A percentile compares a stretch with the other conserved stretches of the same genome.
phyloP scores from a whole-genome alignment of 179 eudicot species.

The Drosera spatulata region DNA sequence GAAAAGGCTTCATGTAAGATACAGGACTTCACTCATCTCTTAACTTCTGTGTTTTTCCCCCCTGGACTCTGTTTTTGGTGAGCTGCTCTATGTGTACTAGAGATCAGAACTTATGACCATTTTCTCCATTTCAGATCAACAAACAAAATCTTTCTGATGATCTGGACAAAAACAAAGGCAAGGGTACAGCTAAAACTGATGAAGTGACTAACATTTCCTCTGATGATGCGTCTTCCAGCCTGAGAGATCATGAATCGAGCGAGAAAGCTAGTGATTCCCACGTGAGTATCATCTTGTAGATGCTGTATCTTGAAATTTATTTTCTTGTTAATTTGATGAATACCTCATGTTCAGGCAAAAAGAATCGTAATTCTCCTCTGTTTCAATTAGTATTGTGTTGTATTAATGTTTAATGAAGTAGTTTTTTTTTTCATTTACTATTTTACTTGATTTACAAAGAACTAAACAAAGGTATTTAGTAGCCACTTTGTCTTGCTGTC shows the following conservation, averaged over 20 bases:
- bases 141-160: conserved; percentile 9
- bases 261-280: conserved; percentile 21
- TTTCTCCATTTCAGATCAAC: conserved; percentile 10
- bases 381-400: too few relatives aligned
- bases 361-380: too few relatives aligned
- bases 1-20: conserved; percentile 37
- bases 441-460: neutral
- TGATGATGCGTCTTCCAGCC: conserved; percentile 22
- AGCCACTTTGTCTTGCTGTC: conserved; percentile 9
- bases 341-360: too few relatives aligned
- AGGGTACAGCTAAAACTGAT: neutral
- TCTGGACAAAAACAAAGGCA: neutral
- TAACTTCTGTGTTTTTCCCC: neutral
- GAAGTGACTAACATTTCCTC: conserved; percentile 3
- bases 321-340: neutral
- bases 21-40: neutral
- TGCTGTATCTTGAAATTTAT: neutral
- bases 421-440: neutral
- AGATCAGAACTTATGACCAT: neutral
- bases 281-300: conserved; percentile 19
- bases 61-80: neutral
- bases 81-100: neutral
- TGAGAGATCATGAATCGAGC: conserved; percentile 12
- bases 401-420: too few relatives aligned
- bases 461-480: neutral